These are phyloP conservation scores for Taphrina wiesneri DNA, from an alignment of 1,139 yeast species.

Conservation along the genomic window DNA sequence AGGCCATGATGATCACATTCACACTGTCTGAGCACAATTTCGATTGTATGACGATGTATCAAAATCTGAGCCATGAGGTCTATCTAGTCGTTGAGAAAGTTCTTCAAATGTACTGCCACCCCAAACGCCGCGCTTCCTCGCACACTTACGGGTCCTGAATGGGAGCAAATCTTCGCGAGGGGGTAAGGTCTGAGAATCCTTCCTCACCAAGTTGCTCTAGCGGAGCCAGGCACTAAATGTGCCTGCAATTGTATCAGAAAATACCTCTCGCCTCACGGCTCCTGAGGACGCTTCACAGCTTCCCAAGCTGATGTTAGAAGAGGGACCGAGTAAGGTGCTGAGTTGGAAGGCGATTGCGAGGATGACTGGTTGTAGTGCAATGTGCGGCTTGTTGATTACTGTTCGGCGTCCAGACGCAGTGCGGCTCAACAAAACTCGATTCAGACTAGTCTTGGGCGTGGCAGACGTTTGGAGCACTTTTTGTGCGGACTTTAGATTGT, in stretches of 20 bases:
- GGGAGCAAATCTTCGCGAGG: slow-evolving; percentile 10
- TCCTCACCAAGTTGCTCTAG: slow-evolving; percentile 34
- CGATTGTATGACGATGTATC: slow-evolving; percentile 21
- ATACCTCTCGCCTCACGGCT: not conserved
- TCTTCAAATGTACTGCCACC: slow-evolving; percentile 28
- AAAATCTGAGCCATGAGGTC: slow-evolving; percentile 23
- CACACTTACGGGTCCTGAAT: slow-evolving; percentile 11
- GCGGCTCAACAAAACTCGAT: slow-evolving; percentile 27
- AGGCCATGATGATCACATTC: slow-evolving; percentile 28
- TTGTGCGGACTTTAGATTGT: not conserved
- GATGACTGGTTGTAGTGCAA: slow-evolving; percentile 36
- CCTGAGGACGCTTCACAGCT: slow-evolving; percentile 5
- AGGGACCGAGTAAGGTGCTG: not conserved
- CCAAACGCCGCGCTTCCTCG: slow-evolving; percentile 36
- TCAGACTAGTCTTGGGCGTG: slow-evolving; percentile 35
- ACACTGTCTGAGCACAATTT: slow-evolving; percentile 28
- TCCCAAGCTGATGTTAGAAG: not conserved
- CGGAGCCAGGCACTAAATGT: slow-evolving; percentile 35
- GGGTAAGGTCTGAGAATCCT: slow-evolving; percentile 35
- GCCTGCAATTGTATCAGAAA: slow-evolving; percentile 34
- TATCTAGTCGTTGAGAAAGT: not conserved
- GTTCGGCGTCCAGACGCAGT: not conserved
- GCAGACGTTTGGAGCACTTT: slow-evolving; percentile 28
- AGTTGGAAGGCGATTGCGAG: slow-evolving; percentile 35
- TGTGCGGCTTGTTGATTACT: slow-evolving; percentile 32